These are phyloP conservation scores for Fusarium haematococcum DNA, from an alignment of 2,329 filamentous ascomycete genomes.

Conservation along the genomic window DNA sequence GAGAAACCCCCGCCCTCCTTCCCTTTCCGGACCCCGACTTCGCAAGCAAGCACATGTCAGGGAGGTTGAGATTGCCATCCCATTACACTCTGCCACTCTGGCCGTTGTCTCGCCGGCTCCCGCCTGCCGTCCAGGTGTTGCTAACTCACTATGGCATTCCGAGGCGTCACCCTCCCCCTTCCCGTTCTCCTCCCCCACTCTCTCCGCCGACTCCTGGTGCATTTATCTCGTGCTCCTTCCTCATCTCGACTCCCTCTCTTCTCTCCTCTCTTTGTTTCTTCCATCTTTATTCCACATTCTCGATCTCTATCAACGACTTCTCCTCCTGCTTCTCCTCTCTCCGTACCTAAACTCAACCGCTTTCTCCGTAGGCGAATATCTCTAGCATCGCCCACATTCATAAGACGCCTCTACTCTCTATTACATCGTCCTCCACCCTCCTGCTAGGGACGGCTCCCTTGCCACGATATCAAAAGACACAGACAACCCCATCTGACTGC, in stretches of 20 bases:
- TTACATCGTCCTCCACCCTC: conserved; percentile 7
- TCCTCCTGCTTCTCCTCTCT: conserved; percentile 6
- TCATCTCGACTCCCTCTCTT: conserved; percentile 22
- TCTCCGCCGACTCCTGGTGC: conserved; percentile 20
- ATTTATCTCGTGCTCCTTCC: conserved; percentile 38
- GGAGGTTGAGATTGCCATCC: conserved; percentile 17
- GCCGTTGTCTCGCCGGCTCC: conserved; percentile 20
- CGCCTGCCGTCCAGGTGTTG: conserved; percentile 2
- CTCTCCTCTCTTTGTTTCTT: conserved; percentile 20
- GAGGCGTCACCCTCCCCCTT: conserved; percentile 24
- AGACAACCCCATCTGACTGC: conserved; percentile 15
- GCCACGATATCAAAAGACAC: conserved; percentile 38
- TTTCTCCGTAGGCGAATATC: conserved; percentile 8
- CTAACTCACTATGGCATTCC: conserved; percentile 37
- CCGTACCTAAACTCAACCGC: conserved; percentile 11
- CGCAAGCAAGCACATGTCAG: conserved; percentile 42
- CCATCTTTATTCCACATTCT: conserved; percentile 5
- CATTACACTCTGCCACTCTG: conserved; percentile 18
- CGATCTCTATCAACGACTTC: not conserved
- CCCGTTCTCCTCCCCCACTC: conserved; percentile 40
- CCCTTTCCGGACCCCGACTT: conserved; percentile 37
- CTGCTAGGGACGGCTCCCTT: conserved; percentile 43
- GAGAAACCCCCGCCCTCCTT: conserved; percentile 35
- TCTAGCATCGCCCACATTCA: conserved; percentile 1
- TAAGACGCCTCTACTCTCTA: conserved; percentile 12